phyloP scores from a whole-genome alignment of 768 basidiomycete genomes.

The Hygrophorus pudorinus region DNA sequence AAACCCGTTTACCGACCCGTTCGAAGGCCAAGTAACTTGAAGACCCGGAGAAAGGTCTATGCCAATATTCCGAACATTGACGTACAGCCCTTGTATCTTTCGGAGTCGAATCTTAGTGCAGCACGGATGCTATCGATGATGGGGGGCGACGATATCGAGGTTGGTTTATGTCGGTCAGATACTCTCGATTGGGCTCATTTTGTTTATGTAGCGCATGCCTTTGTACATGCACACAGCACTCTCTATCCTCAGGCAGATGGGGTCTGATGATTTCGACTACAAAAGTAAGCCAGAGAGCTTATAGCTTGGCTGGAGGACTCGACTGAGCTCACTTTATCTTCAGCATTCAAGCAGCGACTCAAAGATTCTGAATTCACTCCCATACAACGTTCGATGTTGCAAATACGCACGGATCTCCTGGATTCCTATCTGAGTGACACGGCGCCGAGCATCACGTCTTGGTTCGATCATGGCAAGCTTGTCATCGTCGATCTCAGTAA shows the following conservation, averaged over 20 bases:
- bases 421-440: conserved; percentile 29
- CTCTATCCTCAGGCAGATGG: conserved; percentile 7
- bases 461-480: conserved; percentile 32
- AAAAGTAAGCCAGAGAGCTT: neutral
- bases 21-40: conserved; percentile 9
- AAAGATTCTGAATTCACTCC: conserved; percentile 28
- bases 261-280: conserved; percentile 1
- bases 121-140: conserved; percentile 43
- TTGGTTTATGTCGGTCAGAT: neutral
- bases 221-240: conserved; percentile 12
- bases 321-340: conserved; percentile 17
- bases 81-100: conserved; percentile 32
- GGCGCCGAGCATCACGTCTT: conserved; percentile 6
- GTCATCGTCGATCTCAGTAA: conserved; percentile 44
- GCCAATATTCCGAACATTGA: conserved; percentile 16
- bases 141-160: conserved; percentile 22
- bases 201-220: conserved; percentile 7
- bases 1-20: neutral
- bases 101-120: conserved; percentile 36
- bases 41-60: conserved; percentile 8
- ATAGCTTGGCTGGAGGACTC: conserved; percentile 12
- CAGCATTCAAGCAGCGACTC: conserved; percentile 28
- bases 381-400: conserved; percentile 27
- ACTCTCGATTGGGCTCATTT: neutral
- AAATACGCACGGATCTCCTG: conserved; percentile 37